These are phyloP conservation scores for Caryopteris hybrid DNA, from an alignment of 305 asterid genomes.

Conservation along the genomic window DNA sequence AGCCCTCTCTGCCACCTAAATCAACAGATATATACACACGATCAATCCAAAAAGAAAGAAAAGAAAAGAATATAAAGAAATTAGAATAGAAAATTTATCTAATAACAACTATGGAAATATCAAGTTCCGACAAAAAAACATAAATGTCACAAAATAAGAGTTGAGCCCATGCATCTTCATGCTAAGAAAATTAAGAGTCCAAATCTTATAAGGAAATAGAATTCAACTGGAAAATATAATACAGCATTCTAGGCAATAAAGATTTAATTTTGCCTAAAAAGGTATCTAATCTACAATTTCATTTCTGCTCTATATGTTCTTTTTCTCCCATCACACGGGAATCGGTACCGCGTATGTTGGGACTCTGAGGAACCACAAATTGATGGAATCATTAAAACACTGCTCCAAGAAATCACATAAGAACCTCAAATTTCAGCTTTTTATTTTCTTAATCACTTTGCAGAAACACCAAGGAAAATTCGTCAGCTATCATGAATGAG, in stretches of 20 bases:
- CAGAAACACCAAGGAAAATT: too few relatives aligned
- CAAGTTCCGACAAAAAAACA: neutral
- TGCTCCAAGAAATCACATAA: neutral
- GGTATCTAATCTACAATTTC: neutral
- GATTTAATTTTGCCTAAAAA: neutral
- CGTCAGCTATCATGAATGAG: neutral
- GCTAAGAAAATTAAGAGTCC: neutral
- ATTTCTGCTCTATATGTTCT: neutral
- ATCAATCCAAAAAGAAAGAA: neutral
- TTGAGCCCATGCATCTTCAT: neutral
- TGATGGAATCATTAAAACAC: neutral
- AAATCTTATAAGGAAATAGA: neutral
- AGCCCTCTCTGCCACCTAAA: constrained; percentile 82
- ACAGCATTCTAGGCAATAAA: too few relatives aligned
- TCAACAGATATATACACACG: neutral
- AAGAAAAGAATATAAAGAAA: neutral
- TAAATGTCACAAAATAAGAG: neutral
- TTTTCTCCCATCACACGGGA: neutral
- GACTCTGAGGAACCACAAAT: neutral
- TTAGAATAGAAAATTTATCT: neutral
- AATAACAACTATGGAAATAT: neutral
- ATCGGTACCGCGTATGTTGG: neutral
- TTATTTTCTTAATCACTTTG: too few relatives aligned
- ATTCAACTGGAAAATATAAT: too few relatives aligned
- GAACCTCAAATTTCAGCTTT: too few relatives aligned